A percentile compares a stretch with the other conserved stretches of the same genome.
Evolutionary conservation across 305 asterid genomes (phyloP).

Genomic region (Fraxinus paxiana): DNA sequence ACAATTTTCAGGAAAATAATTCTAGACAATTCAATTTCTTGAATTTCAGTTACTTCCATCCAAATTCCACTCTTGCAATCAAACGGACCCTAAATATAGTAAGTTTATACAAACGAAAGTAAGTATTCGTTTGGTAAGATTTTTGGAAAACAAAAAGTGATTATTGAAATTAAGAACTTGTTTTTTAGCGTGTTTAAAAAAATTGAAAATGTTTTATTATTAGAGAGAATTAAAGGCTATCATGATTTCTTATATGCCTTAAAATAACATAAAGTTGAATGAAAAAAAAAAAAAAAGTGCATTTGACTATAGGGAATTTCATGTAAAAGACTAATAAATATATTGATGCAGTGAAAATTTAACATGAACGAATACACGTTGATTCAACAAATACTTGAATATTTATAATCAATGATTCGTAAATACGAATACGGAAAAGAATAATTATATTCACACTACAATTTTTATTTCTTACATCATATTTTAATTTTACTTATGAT

Average conservation of each 20-base stretch:
- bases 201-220: no score
- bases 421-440: no score
- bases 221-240: not conserved
- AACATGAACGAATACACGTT: not conserved
- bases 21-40: no score
- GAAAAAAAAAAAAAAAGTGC: not conserved
- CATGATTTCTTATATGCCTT: not conserved
- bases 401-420: not conserved
- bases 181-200: no score
- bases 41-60: no score
- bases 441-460: not conserved
- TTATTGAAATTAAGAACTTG: no score
- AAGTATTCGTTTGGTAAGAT: not conserved
- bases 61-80: no score
- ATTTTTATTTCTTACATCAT: not conserved
- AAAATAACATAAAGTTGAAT: not conserved
- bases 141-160: not conserved
- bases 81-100: no score
- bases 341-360: not conserved
- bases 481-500: no score
- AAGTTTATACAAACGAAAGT: not conserved
- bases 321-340: not conserved
- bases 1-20: no score
- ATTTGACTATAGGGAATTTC: not conserved
- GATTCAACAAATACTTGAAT: not conserved